These are phyloP conservation scores for Botrytis paeoniae DNA, from an alignment of 2,329 filamentous ascomycete genomes.

Conservation along the genomic window DNA sequence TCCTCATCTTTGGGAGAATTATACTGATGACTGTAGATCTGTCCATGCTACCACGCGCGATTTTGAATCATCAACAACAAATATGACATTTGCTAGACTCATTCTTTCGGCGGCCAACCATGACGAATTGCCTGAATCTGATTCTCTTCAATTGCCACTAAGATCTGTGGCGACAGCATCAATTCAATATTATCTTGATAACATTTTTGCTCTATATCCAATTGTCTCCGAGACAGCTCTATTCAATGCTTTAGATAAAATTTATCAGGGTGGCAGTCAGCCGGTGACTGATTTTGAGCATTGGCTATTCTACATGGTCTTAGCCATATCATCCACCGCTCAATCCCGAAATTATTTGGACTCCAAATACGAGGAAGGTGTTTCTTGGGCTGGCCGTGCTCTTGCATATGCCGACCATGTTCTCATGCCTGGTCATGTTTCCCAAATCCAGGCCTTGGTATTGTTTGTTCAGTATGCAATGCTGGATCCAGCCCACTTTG, in stretches of 20 bases:
- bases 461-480: conserved; percentile 86
- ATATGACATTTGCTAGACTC: conserved; percentile 89
- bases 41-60: conserved; percentile 94
- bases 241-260: conserved; percentile 72
- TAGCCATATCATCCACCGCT: conserved; percentile 76
- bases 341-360: conserved; percentile 69
- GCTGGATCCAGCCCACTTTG: conserved; percentile 85
- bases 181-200: conserved; percentile 80
- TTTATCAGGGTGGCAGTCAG: conserved; percentile 69
- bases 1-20: background rate
- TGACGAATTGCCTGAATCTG: conserved; percentile 63
- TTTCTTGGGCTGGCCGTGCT: conserved; percentile 60
- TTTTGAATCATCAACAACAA: conserved; percentile 82
- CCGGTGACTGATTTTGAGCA: conserved; percentile 65
- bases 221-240: conserved; percentile 79
- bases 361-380: conserved; percentile 55
- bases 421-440: conserved; percentile 77
- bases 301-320: conserved; percentile 85
- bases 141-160: conserved; percentile 63
- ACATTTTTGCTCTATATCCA: conserved; percentile 76
- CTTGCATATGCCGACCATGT: conserved; percentile 78
- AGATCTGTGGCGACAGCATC: conserved; percentile 65
- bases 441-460: conserved; percentile 82
- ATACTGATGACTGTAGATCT: conserved; percentile 53
- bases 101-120: conserved; percentile 80